Evolutionary conservation across 2,329 filamentous ascomycete genomes (phyloP).

Genomic region (Dactylellina drechsleri): DNA sequence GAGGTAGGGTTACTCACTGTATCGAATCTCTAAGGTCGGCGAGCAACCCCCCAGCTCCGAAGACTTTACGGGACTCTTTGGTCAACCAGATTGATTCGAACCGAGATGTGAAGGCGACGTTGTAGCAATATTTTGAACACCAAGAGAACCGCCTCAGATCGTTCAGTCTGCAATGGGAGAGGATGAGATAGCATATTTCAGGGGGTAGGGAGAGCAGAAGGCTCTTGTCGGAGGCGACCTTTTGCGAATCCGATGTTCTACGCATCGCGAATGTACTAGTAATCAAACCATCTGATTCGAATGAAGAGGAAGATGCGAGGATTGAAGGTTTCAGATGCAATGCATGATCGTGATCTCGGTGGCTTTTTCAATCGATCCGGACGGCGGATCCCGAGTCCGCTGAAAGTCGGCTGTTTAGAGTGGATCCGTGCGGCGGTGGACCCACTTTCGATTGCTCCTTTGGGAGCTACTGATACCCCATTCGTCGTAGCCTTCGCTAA

Average conservation of each 20-base stretch:
- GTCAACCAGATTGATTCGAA: neutral
- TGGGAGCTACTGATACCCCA: too few species aligned
- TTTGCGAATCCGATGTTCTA: too few species aligned
- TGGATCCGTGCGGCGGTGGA: neutral
- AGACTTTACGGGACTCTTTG: neutral
- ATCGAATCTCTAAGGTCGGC: neutral
- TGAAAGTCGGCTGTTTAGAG: neutral
- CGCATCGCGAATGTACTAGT: too few species aligned
- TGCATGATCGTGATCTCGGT: neutral
- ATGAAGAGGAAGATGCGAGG: neutral
- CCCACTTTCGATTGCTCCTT: too few species aligned
- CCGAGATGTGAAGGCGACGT: neutral
- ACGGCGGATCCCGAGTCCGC: neutral
- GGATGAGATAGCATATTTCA: slow-evolving; percentile 8
- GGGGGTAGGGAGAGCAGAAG: neutral
- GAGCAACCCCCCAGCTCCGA: neutral
- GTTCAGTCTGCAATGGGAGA: neutral
- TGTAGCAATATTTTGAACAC: slow-evolving; percentile 11
- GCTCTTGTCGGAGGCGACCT: neutral
- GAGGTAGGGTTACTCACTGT: neutral
- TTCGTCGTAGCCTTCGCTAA: too few species aligned
- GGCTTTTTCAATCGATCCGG: neutral
- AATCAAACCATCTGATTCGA: neutral
- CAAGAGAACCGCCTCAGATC: neutral
- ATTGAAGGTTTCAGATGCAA: neutral